Percentiles rank a stretch among this genome's conserved stretches.
phyloP scores from a whole-genome alignment of 352 stramenopile genomes.

The Phytophthora idaei region DNA sequence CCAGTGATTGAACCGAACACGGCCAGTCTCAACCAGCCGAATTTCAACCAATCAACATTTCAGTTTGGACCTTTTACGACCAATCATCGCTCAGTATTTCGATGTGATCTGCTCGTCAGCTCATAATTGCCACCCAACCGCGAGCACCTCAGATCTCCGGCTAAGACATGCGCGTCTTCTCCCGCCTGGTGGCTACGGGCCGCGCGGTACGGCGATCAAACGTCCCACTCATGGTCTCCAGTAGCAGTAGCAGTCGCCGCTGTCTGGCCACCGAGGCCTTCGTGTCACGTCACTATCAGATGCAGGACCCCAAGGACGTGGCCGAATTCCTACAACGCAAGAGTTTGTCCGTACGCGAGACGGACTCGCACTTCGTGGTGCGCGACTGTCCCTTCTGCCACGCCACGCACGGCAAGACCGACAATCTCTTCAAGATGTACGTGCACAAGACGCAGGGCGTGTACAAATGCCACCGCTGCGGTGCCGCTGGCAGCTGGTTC shows the following conservation, averaged over 20 bases:
- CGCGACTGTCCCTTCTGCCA: slow-evolving; percentile 91
- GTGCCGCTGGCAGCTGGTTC: slow-evolving; percentile 86
- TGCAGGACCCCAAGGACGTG: slow-evolving; percentile 70
- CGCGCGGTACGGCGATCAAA: slow-evolving; percentile 11
- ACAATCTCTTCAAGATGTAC: slow-evolving; percentile 94
- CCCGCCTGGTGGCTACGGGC: slow-evolving; percentile 18
- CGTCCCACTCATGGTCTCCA: neutral
- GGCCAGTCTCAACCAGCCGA: slow-evolving; percentile 30
- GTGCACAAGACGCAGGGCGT: slow-evolving; percentile 86
- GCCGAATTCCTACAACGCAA: slow-evolving; percentile 78
- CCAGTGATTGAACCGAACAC: slow-evolving; percentile 9
- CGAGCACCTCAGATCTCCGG: slow-evolving; percentile 11
- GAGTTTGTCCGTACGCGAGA: slow-evolving; percentile 62
- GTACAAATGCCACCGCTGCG: slow-evolving; percentile 92
- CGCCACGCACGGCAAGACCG: slow-evolving; percentile 70
- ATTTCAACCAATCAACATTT: slow-evolving; percentile 30
- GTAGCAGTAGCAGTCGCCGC: slow-evolving; percentile 3
- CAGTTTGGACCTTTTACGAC: neutral
- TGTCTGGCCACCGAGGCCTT: slow-evolving; percentile 55
- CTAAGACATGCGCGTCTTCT: slow-evolving; percentile 27
- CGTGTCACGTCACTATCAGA: slow-evolving; percentile 82
- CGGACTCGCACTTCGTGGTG: slow-evolving; percentile 80
- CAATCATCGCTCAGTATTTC: slow-evolving; percentile 5
- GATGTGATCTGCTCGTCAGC: neutral
- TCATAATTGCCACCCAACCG: slow-evolving; percentile 9